A percentile compares a stretch with the other conserved stretches of the same genome.
Conservation (phyloP, 306 rosid genomes). For the Prunus kanzakura region DNA sequence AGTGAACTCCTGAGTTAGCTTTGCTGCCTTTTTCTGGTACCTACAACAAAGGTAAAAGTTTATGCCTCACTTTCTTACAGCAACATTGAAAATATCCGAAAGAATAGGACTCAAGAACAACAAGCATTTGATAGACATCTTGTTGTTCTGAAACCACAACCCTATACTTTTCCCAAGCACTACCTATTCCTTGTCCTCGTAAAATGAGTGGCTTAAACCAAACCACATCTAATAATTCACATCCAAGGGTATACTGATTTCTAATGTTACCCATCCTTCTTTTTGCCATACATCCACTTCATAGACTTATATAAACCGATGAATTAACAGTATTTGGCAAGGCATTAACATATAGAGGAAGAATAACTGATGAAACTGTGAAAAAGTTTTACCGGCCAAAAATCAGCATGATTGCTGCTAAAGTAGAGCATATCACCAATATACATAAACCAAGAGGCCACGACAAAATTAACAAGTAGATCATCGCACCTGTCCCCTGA, state of each 20-base stretch:
- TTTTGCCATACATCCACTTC: not conserved
- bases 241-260: not conserved
- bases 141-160: not conserved
- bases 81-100: not conserved
- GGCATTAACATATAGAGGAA: conserved; percentile 9
- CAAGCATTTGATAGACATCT: not conserved
- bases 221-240: not conserved
- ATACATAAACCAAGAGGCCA: conserved; percentile 91
- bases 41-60: conserved; percentile 37
- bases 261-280: not conserved
- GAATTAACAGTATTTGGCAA: not conserved
- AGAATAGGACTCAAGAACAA: not conserved
- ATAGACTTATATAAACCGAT: not conserved
- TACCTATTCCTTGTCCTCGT: not conserved
- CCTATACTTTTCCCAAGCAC: not conserved
- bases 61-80: not conserved
- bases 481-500: conserved; percentile 79
- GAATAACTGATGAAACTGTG: conserved; percentile 20
- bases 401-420: conserved; percentile 69
- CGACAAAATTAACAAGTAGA: conserved; percentile 78
- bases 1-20: conserved; percentile 76
- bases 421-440: conserved; percentile 60
- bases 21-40: conserved; percentile 92
- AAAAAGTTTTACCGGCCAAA: conserved; percentile 65
- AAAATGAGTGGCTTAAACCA: not conserved